These are phyloP conservation scores for Juglanconis sp. DNA, from an alignment of 2,329 filamentous ascomycete species.

Conservation along the genomic window DNA sequence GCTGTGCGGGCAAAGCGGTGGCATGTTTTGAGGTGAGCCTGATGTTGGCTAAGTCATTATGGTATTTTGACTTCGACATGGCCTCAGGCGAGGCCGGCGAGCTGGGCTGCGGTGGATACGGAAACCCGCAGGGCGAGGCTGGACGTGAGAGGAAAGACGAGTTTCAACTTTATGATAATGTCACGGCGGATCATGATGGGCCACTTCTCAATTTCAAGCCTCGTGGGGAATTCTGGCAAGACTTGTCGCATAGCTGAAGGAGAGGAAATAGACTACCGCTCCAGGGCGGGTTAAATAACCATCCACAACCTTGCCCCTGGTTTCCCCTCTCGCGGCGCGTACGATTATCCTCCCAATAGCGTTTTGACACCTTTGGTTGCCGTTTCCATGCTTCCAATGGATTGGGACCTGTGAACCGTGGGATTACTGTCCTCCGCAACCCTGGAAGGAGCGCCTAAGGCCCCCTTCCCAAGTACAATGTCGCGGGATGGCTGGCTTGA, in stretches of 20 bases:
- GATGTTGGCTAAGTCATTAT: conserved; percentile 9
- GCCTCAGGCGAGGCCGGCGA: neutral
- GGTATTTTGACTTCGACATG: conserved; percentile 14
- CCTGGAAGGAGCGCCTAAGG: too few species aligned
- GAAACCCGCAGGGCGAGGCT: neutral
- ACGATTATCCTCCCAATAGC: too few species aligned
- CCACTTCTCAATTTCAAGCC: neutral
- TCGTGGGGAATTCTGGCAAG: neutral
- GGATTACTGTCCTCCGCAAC: too few species aligned
- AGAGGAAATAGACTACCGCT: too few species aligned
- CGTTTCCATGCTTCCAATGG: too few species aligned
- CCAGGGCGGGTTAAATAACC: too few species aligned
- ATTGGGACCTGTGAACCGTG: too few species aligned
- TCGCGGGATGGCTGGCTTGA: too few species aligned
- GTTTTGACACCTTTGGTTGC: too few species aligned
- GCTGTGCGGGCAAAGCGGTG: conserved; percentile 14
- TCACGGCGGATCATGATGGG: neutral
- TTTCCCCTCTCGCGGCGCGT: too few species aligned
- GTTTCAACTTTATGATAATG: neutral
- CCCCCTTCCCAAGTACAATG: too few species aligned
- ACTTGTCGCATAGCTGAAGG: neutral
- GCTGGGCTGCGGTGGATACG: neutral
- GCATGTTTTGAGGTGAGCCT: conserved; percentile 13
- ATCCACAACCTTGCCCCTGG: too few species aligned
- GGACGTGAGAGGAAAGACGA: neutral